These are phyloP conservation scores for Zygosaccharomyces sapae DNA, from an alignment of 1,139 yeast species.

Conservation along the genomic window DNA sequence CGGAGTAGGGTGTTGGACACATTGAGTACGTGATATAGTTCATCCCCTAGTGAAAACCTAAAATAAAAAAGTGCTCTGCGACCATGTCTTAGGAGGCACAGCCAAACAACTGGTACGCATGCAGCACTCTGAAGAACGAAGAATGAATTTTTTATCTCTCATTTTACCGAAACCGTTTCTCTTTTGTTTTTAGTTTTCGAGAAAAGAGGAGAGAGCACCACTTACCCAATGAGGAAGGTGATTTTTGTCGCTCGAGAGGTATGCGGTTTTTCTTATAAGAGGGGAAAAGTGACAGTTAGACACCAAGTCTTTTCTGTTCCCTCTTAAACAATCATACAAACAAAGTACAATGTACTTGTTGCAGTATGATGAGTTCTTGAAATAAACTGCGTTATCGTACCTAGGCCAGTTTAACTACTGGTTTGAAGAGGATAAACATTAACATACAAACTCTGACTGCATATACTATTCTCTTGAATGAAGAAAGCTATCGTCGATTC, in stretches of 20 bases:
- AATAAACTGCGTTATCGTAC: conserved; percentile 30
- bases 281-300: not conserved
- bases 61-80: no score
- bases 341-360: not conserved
- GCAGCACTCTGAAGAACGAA: no score
- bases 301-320: not conserved
- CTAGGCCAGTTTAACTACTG: conserved; percentile 14
- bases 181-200: no score
- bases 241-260: not conserved
- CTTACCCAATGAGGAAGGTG: not conserved
- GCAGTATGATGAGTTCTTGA: conserved; percentile 35
- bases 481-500: not conserved
- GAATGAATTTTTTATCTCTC: no score
- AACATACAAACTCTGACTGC: conserved; percentile 3
- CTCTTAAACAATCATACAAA: not conserved
- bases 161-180: no score
- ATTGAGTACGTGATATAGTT: no score
- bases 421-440: not conserved
- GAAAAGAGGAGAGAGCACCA: not conserved
- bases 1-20: no score
- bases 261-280: not conserved
- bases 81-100: no score
- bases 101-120: no score
- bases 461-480: not conserved
- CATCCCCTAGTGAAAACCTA: no score